Base-by-base conservation (phyloP, 768 basidiomycete species). In the Suillus sp. region DNA sequence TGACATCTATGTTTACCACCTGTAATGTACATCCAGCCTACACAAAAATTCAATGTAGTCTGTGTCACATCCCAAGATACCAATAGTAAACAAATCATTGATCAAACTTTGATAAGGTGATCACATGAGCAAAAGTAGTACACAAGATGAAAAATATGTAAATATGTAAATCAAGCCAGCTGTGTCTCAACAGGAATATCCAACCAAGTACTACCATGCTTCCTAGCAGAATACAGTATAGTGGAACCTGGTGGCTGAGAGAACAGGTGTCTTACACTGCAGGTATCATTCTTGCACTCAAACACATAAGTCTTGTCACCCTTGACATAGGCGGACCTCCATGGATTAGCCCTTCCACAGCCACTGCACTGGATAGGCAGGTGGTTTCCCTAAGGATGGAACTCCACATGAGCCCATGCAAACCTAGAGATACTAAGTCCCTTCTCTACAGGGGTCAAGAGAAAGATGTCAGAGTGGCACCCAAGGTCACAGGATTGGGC, bases 301-400 rank as follows among this genome's bases (percentile, higher is more conserved):
- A 45, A 45, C 5, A 45, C 10, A 1, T 45, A 45, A n/a, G n/a
- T 4, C 43, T 40, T 45, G 43, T n/a, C 43, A 10, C 43, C 43
- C 4, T 45, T 45, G 9, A 45, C 43, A 45, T n/a, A 45, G 43
- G 43, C 10, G 9, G 43, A n/a, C 43, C n/a, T 45, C n/a, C n/a
- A 45, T 10, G n/a, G n/a, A 45, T 45, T n/a, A 45, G 43, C 43
- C n/a, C 10, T n/a, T 18, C 38, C 27, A 40, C 61, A 62, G 5
- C 43, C 27, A 37, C 50, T 35, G 4, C 53, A 62, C 25, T 62
- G 53, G 14, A 62, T 25, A 27, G 61, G 53, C 1, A 45, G 40
- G 38, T 5, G 5, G n/a, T 53, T 3, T 18, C 40, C 18, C 61
- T 40, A 55, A 38, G 61, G 53, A 20, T 18, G 11, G 18, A 27